Base-by-base conservation (phyloP, 352 stramenopile species). In the Phytophthora idaei region DNA sequence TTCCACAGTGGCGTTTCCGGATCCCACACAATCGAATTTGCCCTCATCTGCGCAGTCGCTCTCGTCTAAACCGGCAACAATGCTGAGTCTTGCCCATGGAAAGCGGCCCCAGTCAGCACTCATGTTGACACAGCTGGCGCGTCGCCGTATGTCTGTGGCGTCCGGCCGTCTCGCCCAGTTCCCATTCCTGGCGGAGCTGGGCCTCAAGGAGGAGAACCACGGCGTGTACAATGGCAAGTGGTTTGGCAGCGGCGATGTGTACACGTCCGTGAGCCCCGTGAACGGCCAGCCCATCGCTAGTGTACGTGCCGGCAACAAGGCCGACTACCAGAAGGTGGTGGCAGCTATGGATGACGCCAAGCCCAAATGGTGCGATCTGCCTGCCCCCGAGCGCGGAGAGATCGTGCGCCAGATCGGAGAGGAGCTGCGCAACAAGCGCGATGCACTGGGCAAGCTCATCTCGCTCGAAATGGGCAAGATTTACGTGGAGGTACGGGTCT, bases 391-490 rank as follows among this genome's bases (percentile, higher is more conserved):
- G 37, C 90, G 93, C 29, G 93, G 93, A 55, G 93, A 98, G 77
- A 94, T 98, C 45, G 93, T 98, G 56, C 88, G 92, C 41, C 90
- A 97, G 78, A 97, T 98, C 60, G 92, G 91, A 60, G 77, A 96
- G 42, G 85, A 94, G 66, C 77, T 98, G 28, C 87, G 92, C 49
- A 85, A 75, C 53, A 97, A 98, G 73, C 90, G 92, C 52, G 83
- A 97, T n/a, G 78, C 87, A 29, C 77, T 98, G 3, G 93, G 92
- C 57, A 90, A 94, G 59, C 76, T 98, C 39, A 93, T 98, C 39
- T 76, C 91, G 46, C 77, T 97, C 4, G 93, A 98, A 75, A 98
- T 98, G 93, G 93, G 93, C 69, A 98, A 98, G 75, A 98, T 98
- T 71, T 89, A 95, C 60, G 81, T 93, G 39, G 93, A 95, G 76